phyloP scores from a whole-genome alignment of 306 rosid species.

The Coriaria nepalensis region DNA sequence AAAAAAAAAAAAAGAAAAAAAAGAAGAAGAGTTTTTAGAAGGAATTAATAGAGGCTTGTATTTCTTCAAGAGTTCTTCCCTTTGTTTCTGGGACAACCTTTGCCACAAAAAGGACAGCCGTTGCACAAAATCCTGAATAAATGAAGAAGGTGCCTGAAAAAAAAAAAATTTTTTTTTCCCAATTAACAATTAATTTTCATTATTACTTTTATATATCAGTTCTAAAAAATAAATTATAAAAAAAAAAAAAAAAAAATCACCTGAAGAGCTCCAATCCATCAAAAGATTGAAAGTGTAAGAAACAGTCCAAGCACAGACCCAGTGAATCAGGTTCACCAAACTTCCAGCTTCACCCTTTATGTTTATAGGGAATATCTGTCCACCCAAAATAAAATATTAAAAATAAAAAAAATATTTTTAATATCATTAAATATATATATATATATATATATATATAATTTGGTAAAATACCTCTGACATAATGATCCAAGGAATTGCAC shows the following conservation, averaged over 20 bases:
- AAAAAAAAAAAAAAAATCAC: constrained; percentile 11
- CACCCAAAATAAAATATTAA: too few relatives aligned
- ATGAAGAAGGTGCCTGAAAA: constrained; percentile 60
- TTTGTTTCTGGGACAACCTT: constrained; percentile 80
- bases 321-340: constrained; percentile 55
- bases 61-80: constrained; percentile 86
- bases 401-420: too few relatives aligned
- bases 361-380: constrained; percentile 69
- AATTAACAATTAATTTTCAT: too few relatives aligned
- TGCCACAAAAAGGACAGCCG: constrained; percentile 56
- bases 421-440: too few relatives aligned
- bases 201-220: too few relatives aligned
- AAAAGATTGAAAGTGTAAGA: constrained; percentile 73
- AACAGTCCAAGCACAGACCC: constrained; percentile 81
- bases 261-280: constrained; percentile 64
- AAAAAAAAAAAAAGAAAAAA: too few relatives aligned
- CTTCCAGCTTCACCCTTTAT: constrained; percentile 77
- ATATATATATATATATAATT: too few relatives aligned
- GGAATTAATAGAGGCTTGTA: constrained; percentile 57
- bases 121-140: constrained; percentile 48
- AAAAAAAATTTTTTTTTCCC: not conserved
- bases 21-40: too few relatives aligned
- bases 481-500: constrained; percentile 84
- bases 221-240: too few relatives aligned
- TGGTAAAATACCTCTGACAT: constrained; percentile 99